These are phyloP conservation scores for Phytophthora kernoviae DNA, from an alignment of 352 stramenopile species.

Conservation along the genomic window DNA sequence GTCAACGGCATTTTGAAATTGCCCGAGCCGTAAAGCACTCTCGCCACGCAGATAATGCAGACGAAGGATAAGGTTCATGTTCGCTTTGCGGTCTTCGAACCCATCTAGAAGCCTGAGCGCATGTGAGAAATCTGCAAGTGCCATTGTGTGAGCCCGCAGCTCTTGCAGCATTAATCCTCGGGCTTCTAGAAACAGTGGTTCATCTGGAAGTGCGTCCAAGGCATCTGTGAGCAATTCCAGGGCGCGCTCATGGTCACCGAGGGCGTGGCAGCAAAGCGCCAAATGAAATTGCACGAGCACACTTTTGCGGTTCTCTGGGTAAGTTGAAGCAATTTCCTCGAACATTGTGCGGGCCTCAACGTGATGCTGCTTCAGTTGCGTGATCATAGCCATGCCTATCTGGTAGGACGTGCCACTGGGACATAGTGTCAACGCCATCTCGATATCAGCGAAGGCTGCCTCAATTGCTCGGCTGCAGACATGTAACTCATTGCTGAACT, in stretches of 20 bases:
- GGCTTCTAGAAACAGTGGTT: constrained; percentile 66
- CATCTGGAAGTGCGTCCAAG: constrained; percentile 53
- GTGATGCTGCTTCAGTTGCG: constrained; percentile 61
- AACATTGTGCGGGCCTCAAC: constrained; percentile 47
- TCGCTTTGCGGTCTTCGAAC: constrained; percentile 17
- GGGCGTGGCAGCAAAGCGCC: constrained; percentile 59
- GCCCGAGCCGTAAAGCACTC: constrained; percentile 47
- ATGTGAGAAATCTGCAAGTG: constrained; percentile 59
- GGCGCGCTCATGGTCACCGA: constrained; percentile 48
- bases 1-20: constrained; percentile 47
- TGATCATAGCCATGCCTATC: constrained; percentile 79
- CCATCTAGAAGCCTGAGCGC: constrained; percentile 34
- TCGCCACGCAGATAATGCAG: constrained; percentile 51
- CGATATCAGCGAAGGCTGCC: constrained; percentile 73
- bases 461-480: constrained; percentile 53
- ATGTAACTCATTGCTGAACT: constrained; percentile 24
- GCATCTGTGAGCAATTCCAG: constrained; percentile 56
- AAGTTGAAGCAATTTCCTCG: constrained; percentile 23
- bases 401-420: constrained; percentile 53
- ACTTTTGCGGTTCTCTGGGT: constrained; percentile 36
- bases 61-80: constrained; percentile 21
- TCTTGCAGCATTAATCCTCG: constrained; percentile 66
- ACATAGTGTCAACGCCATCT: constrained; percentile 73
- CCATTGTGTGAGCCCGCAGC: constrained; percentile 46
- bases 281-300: constrained; percentile 71